Percentiles rank a stretch among this genome's conserved stretches.
Evolutionary conservation across 2,329 filamentous ascomycete species (phyloP).

Genomic region (Cercospora berteroae): DNA sequence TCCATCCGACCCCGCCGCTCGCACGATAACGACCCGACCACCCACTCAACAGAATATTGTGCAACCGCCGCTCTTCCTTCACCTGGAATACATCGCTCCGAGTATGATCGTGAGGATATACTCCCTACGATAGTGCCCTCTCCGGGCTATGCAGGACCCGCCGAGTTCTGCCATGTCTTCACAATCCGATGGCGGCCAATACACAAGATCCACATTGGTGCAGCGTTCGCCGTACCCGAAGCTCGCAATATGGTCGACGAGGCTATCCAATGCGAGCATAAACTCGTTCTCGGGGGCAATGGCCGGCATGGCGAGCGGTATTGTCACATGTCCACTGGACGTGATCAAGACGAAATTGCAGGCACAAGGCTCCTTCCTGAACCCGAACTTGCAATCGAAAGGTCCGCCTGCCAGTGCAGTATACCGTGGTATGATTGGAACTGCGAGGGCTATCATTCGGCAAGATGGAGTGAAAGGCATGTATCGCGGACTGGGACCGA

Average conservation of each 20-base stretch:
- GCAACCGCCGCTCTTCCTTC: background rate
- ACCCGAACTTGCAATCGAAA: conserved; percentile 31
- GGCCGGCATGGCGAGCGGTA: conserved; percentile 86
- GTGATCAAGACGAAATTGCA: conserved; percentile 99
- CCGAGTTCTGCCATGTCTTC: conserved; percentile 31
- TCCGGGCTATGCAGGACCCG: conserved; percentile 33
- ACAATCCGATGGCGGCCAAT: conserved; percentile 31
- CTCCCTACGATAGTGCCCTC: conserved; percentile 31
- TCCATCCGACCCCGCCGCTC: conserved; percentile 2
- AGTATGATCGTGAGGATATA: conserved; percentile 31
- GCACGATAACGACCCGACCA: conserved; percentile 2
- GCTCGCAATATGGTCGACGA: conserved; percentile 43
- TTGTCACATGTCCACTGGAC: conserved; percentile 94
- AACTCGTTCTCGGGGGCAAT: conserved; percentile 84
- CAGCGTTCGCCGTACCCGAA: conserved; percentile 33
- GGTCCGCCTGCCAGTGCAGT: conserved; percentile 52
- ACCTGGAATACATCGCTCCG: conserved; percentile 13
- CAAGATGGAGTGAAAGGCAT: conserved; percentile 87
- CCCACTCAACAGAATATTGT: background rate
- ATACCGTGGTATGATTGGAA: conserved; percentile 85
- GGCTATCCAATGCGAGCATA: conserved; percentile 58
- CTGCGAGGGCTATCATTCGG: conserved; percentile 77
- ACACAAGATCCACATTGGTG: conserved; percentile 19
- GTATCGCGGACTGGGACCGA: conserved; percentile 90
- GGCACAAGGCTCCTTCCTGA: conserved; percentile 80